These are phyloP conservation scores for Noccaea caerulescens DNA, from an alignment of 345 rosid species.

Conservation along the genomic window DNA sequence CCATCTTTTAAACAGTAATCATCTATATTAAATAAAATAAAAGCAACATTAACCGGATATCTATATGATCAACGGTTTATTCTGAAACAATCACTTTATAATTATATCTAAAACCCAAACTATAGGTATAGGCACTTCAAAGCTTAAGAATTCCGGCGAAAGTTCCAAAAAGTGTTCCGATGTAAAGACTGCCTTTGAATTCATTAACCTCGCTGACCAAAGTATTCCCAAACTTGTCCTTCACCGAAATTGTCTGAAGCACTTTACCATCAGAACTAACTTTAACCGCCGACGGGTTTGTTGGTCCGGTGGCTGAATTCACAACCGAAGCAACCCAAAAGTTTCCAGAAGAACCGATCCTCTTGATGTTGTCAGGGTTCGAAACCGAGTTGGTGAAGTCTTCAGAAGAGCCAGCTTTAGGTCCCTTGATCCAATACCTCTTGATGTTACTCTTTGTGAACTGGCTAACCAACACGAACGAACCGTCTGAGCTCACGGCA, in stretches of 20 bases:
- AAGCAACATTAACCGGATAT: slow-evolving; percentile 10
- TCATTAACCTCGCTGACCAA: slow-evolving; percentile 44
- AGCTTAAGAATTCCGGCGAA: slow-evolving; percentile 37
- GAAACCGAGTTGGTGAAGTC: slow-evolving; percentile 39
- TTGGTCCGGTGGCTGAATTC: slow-evolving; percentile 29
- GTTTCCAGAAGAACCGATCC: slow-evolving; percentile 39
- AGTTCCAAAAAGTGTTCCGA: slow-evolving; percentile 35
- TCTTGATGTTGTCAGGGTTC: slow-evolving; percentile 45
- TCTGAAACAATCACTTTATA: not conserved
- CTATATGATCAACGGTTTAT: slow-evolving; percentile 10
- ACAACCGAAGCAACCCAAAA: slow-evolving; percentile 48
- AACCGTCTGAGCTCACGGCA: slow-evolving; percentile 44
- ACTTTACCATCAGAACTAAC: slow-evolving; percentile 32
- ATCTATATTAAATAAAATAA: slow-evolving; percentile 6
- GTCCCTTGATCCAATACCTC: slow-evolving; percentile 46
- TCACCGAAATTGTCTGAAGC: slow-evolving; percentile 22
- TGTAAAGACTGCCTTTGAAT: slow-evolving; percentile 32
- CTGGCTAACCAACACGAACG: slow-evolving; percentile 42
- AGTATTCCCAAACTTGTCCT: slow-evolving; percentile 35
- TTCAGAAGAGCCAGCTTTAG: slow-evolving; percentile 41
- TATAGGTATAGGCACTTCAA: not conserved
- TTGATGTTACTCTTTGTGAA: slow-evolving; percentile 43
- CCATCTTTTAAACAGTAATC: not conserved
- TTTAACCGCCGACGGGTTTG: slow-evolving; percentile 44
- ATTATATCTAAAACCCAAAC: slow-evolving; percentile 2